Percentiles rank a stretch among this genome's conserved stretches.
Conservation (phyloP, 495 filamentous ascomycete genomes). For the Aspergillus avenaceus region DNA sequence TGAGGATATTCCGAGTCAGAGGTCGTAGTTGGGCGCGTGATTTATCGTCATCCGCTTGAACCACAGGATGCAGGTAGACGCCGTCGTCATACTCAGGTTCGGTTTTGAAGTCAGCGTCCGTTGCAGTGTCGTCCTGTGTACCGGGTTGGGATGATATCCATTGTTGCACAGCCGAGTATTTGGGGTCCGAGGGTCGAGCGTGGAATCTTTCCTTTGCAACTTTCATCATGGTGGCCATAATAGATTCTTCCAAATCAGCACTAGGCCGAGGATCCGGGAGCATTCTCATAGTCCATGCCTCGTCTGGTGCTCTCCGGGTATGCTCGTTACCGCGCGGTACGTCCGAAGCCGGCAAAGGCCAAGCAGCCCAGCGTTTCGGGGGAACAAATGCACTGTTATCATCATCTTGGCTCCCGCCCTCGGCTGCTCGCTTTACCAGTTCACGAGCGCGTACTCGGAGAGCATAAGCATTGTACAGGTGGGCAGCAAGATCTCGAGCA, state of each 20-base stretch:
- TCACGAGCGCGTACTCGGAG: constrained; percentile 46
- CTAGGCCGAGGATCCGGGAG: constrained; percentile 45
- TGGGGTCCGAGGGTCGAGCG: constrained; percentile 26
- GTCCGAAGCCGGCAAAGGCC: constrained; percentile 59
- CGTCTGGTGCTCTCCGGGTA: constrained; percentile 37
- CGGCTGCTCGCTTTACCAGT: constrained; percentile 20
- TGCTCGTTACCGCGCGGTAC: constrained; percentile 56
- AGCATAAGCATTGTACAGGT: constrained; percentile 71
- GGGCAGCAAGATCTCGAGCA: constrained; percentile 61
- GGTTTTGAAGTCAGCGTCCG: constrained; percentile 9
- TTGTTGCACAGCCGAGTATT: neutral
- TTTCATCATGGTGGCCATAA: constrained; percentile 58
- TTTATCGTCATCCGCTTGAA: constrained; percentile 59
- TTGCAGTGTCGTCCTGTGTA: constrained; percentile 6
- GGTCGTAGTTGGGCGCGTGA: constrained; percentile 59
- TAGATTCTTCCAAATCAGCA: constrained; percentile 57
- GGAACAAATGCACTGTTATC: constrained; percentile 26
- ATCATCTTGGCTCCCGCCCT: constrained; percentile 21
- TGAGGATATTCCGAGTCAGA: constrained; percentile 58
- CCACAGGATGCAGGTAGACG: constrained; percentile 29
- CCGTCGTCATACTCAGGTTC: constrained; percentile 16
- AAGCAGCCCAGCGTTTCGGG: constrained; percentile 66
- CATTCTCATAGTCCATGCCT: constrained; percentile 43
- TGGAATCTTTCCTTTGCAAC: constrained; percentile 61
- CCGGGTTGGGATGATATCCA: neutral